Evolutionary conservation across 208 protist genomes (phyloP).

Genomic region (Trichomonas tenax): DNA sequence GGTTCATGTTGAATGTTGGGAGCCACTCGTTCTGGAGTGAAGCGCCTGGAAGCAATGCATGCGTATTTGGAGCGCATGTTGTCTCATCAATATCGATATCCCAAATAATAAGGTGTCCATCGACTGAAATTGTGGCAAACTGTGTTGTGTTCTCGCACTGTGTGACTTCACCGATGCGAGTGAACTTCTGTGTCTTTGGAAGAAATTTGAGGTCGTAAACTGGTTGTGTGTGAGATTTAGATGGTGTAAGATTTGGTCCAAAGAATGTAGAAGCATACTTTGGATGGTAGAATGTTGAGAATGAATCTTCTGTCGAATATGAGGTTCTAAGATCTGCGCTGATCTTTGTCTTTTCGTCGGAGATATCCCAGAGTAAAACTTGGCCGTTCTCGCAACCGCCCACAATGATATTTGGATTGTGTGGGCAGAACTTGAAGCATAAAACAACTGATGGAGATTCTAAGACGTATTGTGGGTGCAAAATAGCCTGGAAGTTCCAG

Average conservation of each 20-base stretch:
- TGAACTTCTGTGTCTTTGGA: neutral
- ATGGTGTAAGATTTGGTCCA: neutral
- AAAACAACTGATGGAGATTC: neutral
- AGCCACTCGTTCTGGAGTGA: neutral
- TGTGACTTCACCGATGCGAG: neutral
- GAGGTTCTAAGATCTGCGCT: neutral
- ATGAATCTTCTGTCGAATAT: conserved; percentile 22
- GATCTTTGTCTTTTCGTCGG: neutral
- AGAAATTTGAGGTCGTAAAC: neutral
- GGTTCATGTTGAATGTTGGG: neutral
- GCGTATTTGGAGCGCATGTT: neutral
- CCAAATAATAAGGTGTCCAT: conserved; percentile 15
- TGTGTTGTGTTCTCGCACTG: neutral
- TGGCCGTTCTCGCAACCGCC: neutral
- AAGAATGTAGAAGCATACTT: neutral
- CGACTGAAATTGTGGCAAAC: neutral
- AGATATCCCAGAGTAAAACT: neutral
- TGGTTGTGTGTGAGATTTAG: neutral
- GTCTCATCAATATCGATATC: neutral
- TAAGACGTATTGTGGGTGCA: neutral
- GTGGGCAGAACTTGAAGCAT: neutral
- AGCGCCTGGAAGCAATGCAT: neutral
- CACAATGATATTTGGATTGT: neutral
- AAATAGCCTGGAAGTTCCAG: neutral
- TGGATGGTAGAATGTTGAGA: neutral